Evolutionary conservation across 805 yeast genomes (phyloP), one percentile per base, ranked within the genome.

Genomic region (Teunomyces lycoperdinae): DNA sequence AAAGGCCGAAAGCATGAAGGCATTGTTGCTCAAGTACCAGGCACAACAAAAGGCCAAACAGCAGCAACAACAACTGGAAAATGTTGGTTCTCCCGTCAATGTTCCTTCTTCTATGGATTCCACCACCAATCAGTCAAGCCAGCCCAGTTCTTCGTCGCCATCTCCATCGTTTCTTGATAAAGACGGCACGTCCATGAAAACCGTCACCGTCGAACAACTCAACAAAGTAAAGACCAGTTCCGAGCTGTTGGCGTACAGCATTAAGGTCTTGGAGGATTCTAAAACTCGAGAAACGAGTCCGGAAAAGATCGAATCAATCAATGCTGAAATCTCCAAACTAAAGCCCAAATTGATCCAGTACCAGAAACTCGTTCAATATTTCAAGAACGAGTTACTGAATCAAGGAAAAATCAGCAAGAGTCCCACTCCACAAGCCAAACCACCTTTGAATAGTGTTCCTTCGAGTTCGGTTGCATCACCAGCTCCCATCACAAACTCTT

Each of bases 1-100:
- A 35, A 54, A 57, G 26, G 66, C 65, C 8, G 64, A 62, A 42
- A 58, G 53, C 40, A 62, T 62, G 49, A 62, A 62, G 46, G 61
- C 56, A 47, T 57, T 62, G 30, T 54, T 62, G 40, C 48, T 62
- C 39, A 55, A 53, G 44, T 62, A 60, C 49, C 57, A 58, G 30
- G 58, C 56, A 39, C 66, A 61, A 43, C 64, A 61, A 38, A 51
- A 54, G 14, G 56, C 56, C 13, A 35, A 32, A 16, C 50, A 46
- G 24, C 45, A 43, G 4, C 47, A 33, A 36, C 66, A 43, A 3
- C 47, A 33, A 20, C 24, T 20, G 34, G 36, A 41, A 9, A 28
- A 29, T 10, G 24, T 34, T 4, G 32, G 16, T 6, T 43, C 41
- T 10, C 34, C 45, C 8, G 16, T 30, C 4, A 34, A 16, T 13